phyloP scores from a whole-genome alignment of 306 rosid genomes.

The Casuarina equisetifolia region DNA sequence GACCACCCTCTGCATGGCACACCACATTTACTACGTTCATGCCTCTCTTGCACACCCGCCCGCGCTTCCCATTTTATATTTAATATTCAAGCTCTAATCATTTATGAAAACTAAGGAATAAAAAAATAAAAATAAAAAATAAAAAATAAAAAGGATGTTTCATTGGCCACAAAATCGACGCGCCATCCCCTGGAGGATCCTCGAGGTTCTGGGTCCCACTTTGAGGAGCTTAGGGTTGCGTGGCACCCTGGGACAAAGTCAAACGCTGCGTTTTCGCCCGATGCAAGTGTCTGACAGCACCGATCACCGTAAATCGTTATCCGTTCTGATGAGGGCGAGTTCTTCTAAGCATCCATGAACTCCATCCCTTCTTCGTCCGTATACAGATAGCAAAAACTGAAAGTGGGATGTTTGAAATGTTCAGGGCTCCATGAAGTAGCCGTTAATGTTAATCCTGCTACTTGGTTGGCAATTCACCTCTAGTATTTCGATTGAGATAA shows the following conservation, averaged over 20 bases:
- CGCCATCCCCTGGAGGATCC: background rate
- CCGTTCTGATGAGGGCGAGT: no score
- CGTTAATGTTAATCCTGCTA: no score
- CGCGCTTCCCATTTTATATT: background rate
- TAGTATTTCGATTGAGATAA: no score
- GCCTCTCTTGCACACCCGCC: slow-evolving; percentile 29
- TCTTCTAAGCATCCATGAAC: background rate
- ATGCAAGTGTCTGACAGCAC: background rate
- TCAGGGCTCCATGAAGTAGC: no score
- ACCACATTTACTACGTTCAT: slow-evolving; percentile 48
- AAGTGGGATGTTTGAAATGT: no score
- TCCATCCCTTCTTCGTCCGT: background rate
- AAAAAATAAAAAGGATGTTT: no score
- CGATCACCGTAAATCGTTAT: no score
- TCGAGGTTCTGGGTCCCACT: background rate
- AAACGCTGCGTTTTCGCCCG: slow-evolving; percentile 35
- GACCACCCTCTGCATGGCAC: slow-evolving; percentile 41
- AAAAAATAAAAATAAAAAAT: no score
- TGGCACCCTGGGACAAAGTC: slow-evolving; percentile 17
- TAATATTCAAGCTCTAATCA: background rate
- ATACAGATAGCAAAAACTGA: background rate
- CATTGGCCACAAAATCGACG: background rate
- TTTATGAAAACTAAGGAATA: no score
- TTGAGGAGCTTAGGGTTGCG: slow-evolving; percentile 9
- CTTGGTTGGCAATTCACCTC: no score